Evolutionary conservation across 768 basidiomycete genomes (phyloP), one percentile per base, ranked within the genome.

Genomic region (Suillus occidentalis): DNA sequence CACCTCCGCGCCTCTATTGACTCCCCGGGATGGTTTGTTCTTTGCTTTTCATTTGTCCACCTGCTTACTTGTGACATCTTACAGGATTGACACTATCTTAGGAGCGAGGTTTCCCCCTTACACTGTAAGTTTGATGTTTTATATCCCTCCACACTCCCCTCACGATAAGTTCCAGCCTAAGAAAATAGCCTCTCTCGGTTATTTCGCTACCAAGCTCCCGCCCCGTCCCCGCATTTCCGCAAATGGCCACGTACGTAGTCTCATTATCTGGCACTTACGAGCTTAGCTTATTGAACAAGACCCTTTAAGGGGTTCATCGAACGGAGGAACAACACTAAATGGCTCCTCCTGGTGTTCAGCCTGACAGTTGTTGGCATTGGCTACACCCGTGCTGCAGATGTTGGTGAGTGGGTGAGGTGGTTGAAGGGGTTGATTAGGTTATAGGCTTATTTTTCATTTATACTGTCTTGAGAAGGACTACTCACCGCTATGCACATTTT

Each of bases 1-100:
- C 92, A 94, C 72, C 68, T 84, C 31, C 84, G 94, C 60, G 72
- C 87, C 6, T 84, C 88, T 0, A 50, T 84, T 10, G 79, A 82
- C 67, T 77, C 75, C 4, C 84, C 81, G 42, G 64, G 71, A 63
- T 83, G 73, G 75, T 76, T 39, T 7, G 73, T 50, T 22, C 16
- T n/a, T 16, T 7, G 2, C 20, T n/a, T 28, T 5, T 8, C 5
- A 5, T 40, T 13, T 22, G 6, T 3, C 36, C 34, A 9, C 8
- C n/a, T 49, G 16, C 64, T 71, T 9, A 74, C 22, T 9, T 0
- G 55, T 7, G 52, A 14, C 12, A 6, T 20, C 4, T 39, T 22
- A 6, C 36, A 76, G 74, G 75, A n/a, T 69, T 4, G 72, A 76
- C 62, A 61, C 0, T 34, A 22, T 75, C 14, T 39, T 77, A 1